Evolutionary conservation across 306 rosid species (phyloP).

Genomic region (Rosa multiflora): DNA sequence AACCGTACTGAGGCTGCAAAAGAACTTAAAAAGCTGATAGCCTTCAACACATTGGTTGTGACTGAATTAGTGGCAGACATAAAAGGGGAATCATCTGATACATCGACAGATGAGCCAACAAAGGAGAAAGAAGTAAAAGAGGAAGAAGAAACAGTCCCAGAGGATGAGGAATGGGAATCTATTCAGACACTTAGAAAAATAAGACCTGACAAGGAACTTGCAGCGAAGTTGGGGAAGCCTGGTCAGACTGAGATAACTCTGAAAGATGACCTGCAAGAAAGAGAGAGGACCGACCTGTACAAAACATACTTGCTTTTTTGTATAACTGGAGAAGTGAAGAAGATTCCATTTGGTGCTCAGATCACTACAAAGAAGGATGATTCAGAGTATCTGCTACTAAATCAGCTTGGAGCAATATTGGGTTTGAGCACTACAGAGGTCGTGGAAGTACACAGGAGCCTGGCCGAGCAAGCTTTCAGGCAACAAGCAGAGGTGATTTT

Average conservation of each 20-base stretch:
- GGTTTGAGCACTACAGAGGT: conserved; percentile 74
- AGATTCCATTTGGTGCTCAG: conserved; percentile 76
- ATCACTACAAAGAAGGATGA: conserved; percentile 82
- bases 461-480: conserved; percentile 93
- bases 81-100: conserved; percentile 79
- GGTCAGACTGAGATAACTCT: conserved; percentile 94
- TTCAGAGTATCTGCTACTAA: conserved; percentile 71
- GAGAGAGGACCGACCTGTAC: conserved; percentile 87
- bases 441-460: conserved; percentile 81
- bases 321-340: conserved; percentile 82
- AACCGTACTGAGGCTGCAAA: conserved; percentile 78
- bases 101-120: conserved; percentile 55
- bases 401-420: conserved; percentile 85
- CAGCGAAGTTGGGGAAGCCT: conserved; percentile 71
- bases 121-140: conserved; percentile 42
- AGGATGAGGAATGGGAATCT: conserved; percentile 83
- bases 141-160: conserved; percentile 32
- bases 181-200: conserved; percentile 70
- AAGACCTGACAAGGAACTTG: conserved; percentile 62
- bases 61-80: conserved; percentile 86
- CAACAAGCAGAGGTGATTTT: conserved; percentile 93
- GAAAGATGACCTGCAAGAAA: conserved; percentile 83
- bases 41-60: conserved; percentile 90
- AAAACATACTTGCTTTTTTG: conserved; percentile 83
- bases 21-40: conserved; percentile 91